Evolutionary conservation across 2,329 filamentous ascomycete genomes (phyloP).

Genomic region (Diaporthe vaccinii): DNA sequence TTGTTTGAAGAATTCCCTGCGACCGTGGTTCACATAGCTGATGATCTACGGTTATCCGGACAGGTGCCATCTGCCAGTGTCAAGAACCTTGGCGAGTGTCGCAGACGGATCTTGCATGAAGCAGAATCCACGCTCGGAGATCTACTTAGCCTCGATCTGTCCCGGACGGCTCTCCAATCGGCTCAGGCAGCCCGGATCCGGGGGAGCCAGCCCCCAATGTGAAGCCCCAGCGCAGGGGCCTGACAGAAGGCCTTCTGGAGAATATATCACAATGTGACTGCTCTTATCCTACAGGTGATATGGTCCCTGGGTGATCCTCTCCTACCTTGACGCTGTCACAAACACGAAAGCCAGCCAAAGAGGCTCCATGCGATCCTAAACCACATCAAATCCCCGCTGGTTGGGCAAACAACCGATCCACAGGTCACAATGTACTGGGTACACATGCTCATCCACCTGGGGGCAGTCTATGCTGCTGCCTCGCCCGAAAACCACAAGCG

Average conservation of each 20-base stretch:
- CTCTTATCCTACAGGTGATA: neutral
- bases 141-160: constrained; percentile 15
- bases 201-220: neutral
- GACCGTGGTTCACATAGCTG: neutral
- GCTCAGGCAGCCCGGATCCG: neutral
- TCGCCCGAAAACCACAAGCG: neutral
- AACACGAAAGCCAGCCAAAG: neutral
- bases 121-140: neutral
- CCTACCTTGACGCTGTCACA: neutral
- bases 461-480: constrained; percentile 3
- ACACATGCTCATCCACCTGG: neutral
- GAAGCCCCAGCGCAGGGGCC: neutral
- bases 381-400: neutral
- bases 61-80: constrained; percentile 25
- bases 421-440: constrained; percentile 9
- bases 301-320: neutral
- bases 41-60: constrained; percentile 16
- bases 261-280: constrained; percentile 2
- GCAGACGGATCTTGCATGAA: constrained; percentile 16
- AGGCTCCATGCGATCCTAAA: neutral
- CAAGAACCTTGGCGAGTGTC: constrained; percentile 8
- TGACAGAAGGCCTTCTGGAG: neutral
- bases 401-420: neutral
- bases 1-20: constrained; percentile 1
- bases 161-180: neutral